phyloP scores from a whole-genome alignment of 2,329 filamentous ascomycete species.

The Colletotrichum sp. region DNA sequence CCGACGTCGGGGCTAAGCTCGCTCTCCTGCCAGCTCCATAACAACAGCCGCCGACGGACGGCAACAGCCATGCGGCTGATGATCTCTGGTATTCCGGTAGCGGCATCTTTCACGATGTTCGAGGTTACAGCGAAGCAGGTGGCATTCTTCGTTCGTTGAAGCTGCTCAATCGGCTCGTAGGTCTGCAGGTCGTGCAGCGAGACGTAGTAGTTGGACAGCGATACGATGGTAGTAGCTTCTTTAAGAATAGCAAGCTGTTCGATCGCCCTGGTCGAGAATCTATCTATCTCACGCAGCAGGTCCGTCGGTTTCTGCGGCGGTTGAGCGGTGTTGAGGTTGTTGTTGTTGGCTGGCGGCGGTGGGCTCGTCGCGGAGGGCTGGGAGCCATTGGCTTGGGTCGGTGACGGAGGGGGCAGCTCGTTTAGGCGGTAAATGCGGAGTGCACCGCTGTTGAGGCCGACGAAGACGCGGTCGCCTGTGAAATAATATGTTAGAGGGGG shows the following conservation, averaged over 20 bases:
- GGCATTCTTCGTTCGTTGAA: constrained; percentile 86
- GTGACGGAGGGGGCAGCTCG: constrained; percentile 51
- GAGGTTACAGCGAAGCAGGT: constrained; percentile 91
- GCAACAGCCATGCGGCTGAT: constrained; percentile 91
- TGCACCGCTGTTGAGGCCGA: constrained; percentile 87
- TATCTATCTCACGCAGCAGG: constrained; percentile 88
- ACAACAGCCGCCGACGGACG: constrained; percentile 84
- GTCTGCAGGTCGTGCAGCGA: constrained; percentile 88
- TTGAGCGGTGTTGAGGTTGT: constrained; percentile 8
- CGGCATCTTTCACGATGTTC: constrained; percentile 89
- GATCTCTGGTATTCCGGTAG: constrained; percentile 88
- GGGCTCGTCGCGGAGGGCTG: constrained; percentile 27
- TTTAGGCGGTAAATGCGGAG: constrained; percentile 93
- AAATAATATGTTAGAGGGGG: constrained; percentile 1
- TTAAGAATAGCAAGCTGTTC: constrained; percentile 96
- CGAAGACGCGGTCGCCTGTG: constrained; percentile 84
- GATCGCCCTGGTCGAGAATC: constrained; percentile 87
- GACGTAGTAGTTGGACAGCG: constrained; percentile 87
- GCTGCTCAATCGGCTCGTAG: constrained; percentile 79
- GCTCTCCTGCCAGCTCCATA: constrained; percentile 97
- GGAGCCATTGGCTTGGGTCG: constrained; percentile 44
- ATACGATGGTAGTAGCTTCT: constrained; percentile 89
- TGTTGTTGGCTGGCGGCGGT: constrained; percentile 24
- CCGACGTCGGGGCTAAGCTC: constrained; percentile 76
- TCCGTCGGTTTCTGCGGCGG: constrained; percentile 68